Percentiles rank a stretch among this genome's conserved stretches.
These are phyloP conservation scores for Collybiopsis luxurians DNA, from an alignment of 768 basidiomycete genomes.

Conservation along the genomic window DNA sequence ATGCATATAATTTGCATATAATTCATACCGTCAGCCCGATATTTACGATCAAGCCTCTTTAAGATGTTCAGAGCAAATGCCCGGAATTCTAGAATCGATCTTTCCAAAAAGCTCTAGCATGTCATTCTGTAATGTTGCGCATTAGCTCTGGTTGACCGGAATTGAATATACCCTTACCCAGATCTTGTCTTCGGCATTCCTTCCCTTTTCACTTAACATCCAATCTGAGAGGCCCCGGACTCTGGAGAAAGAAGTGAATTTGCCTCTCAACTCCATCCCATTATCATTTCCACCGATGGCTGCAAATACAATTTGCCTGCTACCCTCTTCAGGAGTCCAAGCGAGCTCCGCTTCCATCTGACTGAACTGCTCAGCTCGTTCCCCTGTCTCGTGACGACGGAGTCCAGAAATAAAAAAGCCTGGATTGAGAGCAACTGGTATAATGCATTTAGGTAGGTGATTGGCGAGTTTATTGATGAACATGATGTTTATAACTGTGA, in stretches of 20 bases:
- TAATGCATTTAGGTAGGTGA: constrained; percentile 17
- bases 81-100: neutral
- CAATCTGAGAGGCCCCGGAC: constrained; percentile 28
- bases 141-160: neutral
- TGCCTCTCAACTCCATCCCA: neutral
- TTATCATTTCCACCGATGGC: constrained; percentile 20
- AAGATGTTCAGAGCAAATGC: neutral
- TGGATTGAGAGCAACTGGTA: constrained; percentile 21
- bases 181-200: constrained; percentile 23
- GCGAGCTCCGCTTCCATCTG: no score
- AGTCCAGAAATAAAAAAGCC: constrained; percentile 29
- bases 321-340: constrained; percentile 24
- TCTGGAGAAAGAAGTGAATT: neutral
- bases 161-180: constrained; percentile 26
- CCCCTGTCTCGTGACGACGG: neutral
- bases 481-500: constrained; percentile 27
- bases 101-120: constrained; percentile 20
- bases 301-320: constrained; percentile 29
- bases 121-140: constrained; percentile 17
- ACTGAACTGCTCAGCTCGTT: neutral
- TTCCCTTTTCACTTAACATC: constrained; percentile 26
- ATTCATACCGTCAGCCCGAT: no score
- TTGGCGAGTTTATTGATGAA: constrained; percentile 25
- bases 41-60: no score
- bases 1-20: no score